These are phyloP conservation scores for Lactarius tabidus DNA, from an alignment of 768 basidiomycete genomes.

Conservation along the genomic window DNA sequence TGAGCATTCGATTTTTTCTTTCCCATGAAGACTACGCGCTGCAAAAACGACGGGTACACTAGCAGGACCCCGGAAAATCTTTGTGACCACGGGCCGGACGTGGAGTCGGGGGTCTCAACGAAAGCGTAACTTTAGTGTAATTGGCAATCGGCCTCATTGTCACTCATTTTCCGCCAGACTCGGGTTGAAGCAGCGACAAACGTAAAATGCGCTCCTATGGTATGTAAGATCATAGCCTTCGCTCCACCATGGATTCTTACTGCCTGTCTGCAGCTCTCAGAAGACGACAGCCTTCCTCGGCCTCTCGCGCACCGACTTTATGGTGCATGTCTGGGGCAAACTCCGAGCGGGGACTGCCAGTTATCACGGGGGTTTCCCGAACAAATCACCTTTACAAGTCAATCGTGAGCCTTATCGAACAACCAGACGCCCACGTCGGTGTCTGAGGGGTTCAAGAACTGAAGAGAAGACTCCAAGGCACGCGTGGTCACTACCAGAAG, in stretches of 20 bases:
- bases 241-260: background rate
- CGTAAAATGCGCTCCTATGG: background rate
- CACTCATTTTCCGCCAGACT: background rate
- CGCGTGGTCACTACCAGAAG: background rate
- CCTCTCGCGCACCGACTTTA: background rate
- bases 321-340: constrained; percentile 5
- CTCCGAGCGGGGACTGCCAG: background rate
- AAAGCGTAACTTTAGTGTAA: background rate
- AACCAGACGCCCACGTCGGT: constrained; percentile 7
- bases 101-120: background rate
- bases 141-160: background rate
- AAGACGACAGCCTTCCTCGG: background rate
- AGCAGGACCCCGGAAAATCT: background rate
- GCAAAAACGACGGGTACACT: background rate
- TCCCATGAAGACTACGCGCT: constrained; percentile 36
- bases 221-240: background rate
- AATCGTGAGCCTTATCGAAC: background rate
- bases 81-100: background rate
- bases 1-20: constrained; percentile 49
- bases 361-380: background rate
- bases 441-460: constrained; percentile 5
- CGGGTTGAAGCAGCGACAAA: background rate
- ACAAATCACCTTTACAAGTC: background rate
- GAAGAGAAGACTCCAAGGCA: constrained; percentile 2
- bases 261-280: background rate